phyloP scores from a whole-genome alignment of 1,284 basidiomycete genomes.

The Pascua guehoae region DNA sequence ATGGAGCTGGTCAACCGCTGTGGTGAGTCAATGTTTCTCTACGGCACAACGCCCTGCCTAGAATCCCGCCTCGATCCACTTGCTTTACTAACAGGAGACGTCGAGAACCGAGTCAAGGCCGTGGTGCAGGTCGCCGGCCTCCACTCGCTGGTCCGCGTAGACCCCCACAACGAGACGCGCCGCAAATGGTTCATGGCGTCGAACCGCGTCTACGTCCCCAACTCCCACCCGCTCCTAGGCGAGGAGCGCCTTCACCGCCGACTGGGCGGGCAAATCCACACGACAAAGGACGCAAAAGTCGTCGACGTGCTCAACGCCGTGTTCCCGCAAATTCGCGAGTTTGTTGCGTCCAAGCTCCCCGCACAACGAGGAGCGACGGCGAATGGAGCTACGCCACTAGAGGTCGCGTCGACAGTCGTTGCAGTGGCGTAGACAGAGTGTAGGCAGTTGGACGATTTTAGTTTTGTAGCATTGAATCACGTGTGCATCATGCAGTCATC shows the following conservation, averaged over 20 bases:
- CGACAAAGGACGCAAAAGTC: constrained; percentile 38
- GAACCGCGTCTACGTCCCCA: constrained; percentile 43
- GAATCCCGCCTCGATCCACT: too few relatives aligned
- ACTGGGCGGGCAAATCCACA: constrained; percentile 43
- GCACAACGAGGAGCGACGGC: background rate
- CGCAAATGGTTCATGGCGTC: constrained; percentile 44
- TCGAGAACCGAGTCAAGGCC: constrained; percentile 62
- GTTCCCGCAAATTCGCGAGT: constrained; percentile 39
- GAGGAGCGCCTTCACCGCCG: constrained; percentile 40
- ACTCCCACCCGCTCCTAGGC: constrained; percentile 36
- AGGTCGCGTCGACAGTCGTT: too few relatives aligned
- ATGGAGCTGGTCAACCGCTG: constrained; percentile 68
- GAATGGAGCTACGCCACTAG: too few relatives aligned
- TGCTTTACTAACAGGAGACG: constrained; percentile 49
- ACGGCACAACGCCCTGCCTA: too few relatives aligned
- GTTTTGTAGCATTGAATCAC: too few relatives aligned
- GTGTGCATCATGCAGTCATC: too few relatives aligned
- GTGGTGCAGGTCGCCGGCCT: constrained; percentile 74
- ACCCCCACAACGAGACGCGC: constrained; percentile 36
- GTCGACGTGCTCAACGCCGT: constrained; percentile 43
- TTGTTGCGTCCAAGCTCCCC: constrained; percentile 31
- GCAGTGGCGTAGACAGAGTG: too few relatives aligned
- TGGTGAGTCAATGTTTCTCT: constrained; percentile 51
- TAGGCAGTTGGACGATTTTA: too few relatives aligned
- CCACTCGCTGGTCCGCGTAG: constrained; percentile 49